phyloP scores from a whole-genome alignment of 78 protist species.

The Dictyostelium capitatum region DNA sequence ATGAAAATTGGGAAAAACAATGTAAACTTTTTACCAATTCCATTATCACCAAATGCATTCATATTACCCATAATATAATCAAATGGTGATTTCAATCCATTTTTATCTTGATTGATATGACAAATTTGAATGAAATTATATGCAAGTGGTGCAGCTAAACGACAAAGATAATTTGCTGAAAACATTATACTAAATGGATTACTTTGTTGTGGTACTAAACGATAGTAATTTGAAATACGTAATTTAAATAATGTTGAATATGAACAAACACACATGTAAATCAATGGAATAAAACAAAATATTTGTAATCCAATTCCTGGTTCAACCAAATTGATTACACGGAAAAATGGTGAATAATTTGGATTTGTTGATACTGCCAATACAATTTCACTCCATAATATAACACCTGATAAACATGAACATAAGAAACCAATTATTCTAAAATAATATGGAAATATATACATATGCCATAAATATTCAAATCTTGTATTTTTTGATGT shows the following conservation, averaged over 20 bases:
- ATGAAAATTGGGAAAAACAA: conserved; percentile 62
- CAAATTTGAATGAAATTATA: conserved; percentile 67
- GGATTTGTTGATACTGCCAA: background rate
- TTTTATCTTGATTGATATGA: background rate
- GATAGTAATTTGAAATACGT: conserved; percentile 69
- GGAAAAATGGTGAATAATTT: conserved; percentile 30
- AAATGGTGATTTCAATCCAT: background rate
- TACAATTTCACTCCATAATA: conserved; percentile 62
- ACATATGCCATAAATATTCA: conserved; percentile 67
- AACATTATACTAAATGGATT: conserved; percentile 66
- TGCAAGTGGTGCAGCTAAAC: conserved; percentile 71
- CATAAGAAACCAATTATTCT: conserved; percentile 26
- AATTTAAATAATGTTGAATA: conserved; percentile 68
- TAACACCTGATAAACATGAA: conserved; percentile 20
- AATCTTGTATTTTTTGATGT: background rate
- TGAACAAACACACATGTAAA: conserved; percentile 76
- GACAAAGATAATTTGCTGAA: conserved; percentile 55
- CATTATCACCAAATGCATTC: conserved; percentile 48
- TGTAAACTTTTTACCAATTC: conserved; percentile 19
- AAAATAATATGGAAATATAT: conserved; percentile 36
- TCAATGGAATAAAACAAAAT: conserved; percentile 72
- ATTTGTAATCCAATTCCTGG: conserved; percentile 54
- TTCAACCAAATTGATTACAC: background rate
- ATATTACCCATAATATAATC: conserved; percentile 51
- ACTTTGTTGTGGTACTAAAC: conserved; percentile 78